Evolutionary conservation across 441 rosid genomes (phyloP).

Genomic region (Populus tomentosa): DNA sequence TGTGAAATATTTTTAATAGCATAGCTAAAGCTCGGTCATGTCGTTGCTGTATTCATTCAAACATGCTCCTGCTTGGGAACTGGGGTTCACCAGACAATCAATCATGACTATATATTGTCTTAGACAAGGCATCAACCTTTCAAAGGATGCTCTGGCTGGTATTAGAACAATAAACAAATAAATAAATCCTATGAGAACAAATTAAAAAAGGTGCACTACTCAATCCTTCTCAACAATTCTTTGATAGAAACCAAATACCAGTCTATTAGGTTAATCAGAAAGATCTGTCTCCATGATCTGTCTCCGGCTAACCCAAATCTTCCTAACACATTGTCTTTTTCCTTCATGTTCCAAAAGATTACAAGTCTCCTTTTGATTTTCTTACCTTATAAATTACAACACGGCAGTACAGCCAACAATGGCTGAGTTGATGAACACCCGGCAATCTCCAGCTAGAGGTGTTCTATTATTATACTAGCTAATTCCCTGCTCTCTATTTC

Average conservation of each 20-base stretch:
- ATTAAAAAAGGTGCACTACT: neutral
- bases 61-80: neutral
- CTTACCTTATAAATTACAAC: neutral
- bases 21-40: neutral
- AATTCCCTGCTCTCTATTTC: constrained; percentile 1
- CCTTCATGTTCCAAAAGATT: neutral
- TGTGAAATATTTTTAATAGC: too few species aligned
- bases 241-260: neutral
- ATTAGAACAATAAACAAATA: neutral
- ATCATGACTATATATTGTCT: neutral
- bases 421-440: constrained; percentile 2
- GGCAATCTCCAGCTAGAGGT: neutral
- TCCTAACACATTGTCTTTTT: neutral
- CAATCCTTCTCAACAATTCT: neutral
- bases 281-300: neutral
- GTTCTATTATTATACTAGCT: neutral
- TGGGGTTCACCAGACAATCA: neutral
- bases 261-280: neutral
- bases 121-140: neutral
- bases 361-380: neutral
- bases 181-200: neutral
- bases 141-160: neutral
- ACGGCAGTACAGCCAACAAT: neutral
- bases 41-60: neutral
- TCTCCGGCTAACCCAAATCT: neutral